Evolutionary conservation across 2,329 filamentous ascomycete genomes (phyloP).

Genomic region (Aspergillus versicolor): DNA sequence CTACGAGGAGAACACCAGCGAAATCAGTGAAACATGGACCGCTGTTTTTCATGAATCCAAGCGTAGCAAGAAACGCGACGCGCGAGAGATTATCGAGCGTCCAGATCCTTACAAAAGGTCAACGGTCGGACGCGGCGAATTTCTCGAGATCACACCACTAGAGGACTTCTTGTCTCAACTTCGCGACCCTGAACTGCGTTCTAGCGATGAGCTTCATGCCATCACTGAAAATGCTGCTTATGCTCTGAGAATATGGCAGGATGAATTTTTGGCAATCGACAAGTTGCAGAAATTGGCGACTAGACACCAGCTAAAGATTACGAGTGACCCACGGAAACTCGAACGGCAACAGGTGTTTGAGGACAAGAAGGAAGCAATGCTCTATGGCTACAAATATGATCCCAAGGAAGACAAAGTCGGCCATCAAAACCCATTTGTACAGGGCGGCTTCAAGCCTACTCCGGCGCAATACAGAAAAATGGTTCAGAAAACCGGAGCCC

Average conservation of each 20-base stretch:
- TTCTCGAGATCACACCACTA: conserved; percentile 36
- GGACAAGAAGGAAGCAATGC: conserved; percentile 59
- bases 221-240: conserved; percentile 55
- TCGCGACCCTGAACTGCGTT: conserved; percentile 40
- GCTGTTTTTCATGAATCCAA: conserved; percentile 33
- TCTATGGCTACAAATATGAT: conserved; percentile 61
- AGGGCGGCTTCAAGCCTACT: conserved; percentile 49
- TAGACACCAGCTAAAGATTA: conserved; percentile 52
- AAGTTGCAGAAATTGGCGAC: conserved; percentile 49
- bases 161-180: conserved; percentile 39
- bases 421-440: conserved; percentile 58
- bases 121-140: conserved; percentile 32
- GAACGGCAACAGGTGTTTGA: conserved; percentile 53
- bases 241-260: conserved; percentile 56
- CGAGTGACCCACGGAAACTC: conserved; percentile 52
- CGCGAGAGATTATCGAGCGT: conserved; percentile 22
- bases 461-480: conserved; percentile 43
- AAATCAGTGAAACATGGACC: conserved; percentile 34
- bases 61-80: conserved; percentile 29
- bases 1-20: conserved; percentile 32
- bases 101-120: conserved; percentile 36
- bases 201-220: conserved; percentile 54
- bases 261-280: conserved; percentile 56
- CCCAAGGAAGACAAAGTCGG: conserved; percentile 46
- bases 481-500: conserved; percentile 33